These are phyloP conservation scores for Echria macrotheca DNA, from an alignment of 495 filamentous ascomycete species.

Conservation along the genomic window DNA sequence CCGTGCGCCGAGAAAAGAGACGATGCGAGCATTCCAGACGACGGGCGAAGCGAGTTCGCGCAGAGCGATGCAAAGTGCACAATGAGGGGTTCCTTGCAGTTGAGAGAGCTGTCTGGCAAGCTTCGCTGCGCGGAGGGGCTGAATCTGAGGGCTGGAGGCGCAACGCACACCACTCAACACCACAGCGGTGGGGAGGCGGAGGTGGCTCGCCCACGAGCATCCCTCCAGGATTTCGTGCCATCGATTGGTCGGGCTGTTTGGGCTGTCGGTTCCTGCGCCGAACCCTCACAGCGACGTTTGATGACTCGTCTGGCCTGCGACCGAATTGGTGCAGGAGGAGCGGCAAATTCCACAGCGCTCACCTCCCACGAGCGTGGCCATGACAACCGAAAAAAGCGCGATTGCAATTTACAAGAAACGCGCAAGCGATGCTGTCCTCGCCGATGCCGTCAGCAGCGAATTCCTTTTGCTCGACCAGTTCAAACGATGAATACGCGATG, in stretches of 20 bases:
- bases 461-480: too few species aligned
- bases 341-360: too few species aligned
- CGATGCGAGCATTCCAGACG: too few species aligned
- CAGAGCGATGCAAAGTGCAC: too few species aligned
- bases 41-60: too few species aligned
- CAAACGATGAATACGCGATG: too few species aligned
- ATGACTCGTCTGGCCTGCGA: not conserved
- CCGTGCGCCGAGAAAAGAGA: too few species aligned
- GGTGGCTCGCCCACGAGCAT: not conserved
- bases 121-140: not conserved
- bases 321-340: too few species aligned
- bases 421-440: not conserved
- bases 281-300: slow-evolving; percentile 1
- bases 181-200: not conserved
- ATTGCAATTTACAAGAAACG: slow-evolving; percentile 2
- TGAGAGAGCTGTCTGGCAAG: too few species aligned
- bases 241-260: not conserved
- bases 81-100: too few species aligned
- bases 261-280: slow-evolving; percentile 4
- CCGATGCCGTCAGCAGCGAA: not conserved
- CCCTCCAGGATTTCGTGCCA: not conserved
- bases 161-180: not conserved
- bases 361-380: too few species aligned
- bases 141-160: not conserved
- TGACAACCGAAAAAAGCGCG: too few species aligned